Conservation (phyloP, 192 early-diverging fungal species). For the Gorgonomyces haynaldii region DNA sequence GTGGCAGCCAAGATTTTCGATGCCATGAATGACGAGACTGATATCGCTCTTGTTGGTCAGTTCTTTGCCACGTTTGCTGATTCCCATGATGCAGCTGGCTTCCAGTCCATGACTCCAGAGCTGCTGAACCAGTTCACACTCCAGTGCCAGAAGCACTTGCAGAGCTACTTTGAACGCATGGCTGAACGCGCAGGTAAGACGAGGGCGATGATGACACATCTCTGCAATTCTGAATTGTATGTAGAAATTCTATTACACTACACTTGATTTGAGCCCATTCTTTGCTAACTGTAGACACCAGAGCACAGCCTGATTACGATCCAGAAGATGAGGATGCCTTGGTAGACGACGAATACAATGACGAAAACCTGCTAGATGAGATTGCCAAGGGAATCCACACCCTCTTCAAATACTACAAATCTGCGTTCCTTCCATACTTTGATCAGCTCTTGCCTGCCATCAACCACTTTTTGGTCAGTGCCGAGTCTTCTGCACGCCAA, state of each 20-base stretch:
- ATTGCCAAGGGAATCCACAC: conserved; percentile 69
- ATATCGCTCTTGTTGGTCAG: conserved; percentile 65
- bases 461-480: conserved; percentile 29
- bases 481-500: conserved; percentile 61
- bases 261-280: conserved; percentile 28
- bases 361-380: conserved; percentile 73
- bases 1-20: conserved; percentile 69
- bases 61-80: conserved; percentile 63
- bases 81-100: conserved; percentile 33
- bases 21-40: conserved; percentile 66
- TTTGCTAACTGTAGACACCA: conserved; percentile 31
- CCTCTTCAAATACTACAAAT: conserved; percentile 63
- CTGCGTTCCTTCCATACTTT: conserved; percentile 69
- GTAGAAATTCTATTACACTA: conserved; percentile 13
- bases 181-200: no score
- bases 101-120: conserved; percentile 47
- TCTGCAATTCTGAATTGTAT: neutral
- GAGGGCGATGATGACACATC: no score
- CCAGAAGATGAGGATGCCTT: conserved; percentile 87
- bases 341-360: conserved; percentile 66
- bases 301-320: conserved; percentile 71
- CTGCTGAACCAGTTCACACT: conserved; percentile 56
- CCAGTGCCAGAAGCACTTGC: conserved; percentile 8
- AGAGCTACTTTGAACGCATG: no score
- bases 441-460: conserved; percentile 67